These are phyloP conservation scores for Leccinum imitatum DNA, from an alignment of 768 basidiomycete species.

Conservation along the genomic window DNA sequence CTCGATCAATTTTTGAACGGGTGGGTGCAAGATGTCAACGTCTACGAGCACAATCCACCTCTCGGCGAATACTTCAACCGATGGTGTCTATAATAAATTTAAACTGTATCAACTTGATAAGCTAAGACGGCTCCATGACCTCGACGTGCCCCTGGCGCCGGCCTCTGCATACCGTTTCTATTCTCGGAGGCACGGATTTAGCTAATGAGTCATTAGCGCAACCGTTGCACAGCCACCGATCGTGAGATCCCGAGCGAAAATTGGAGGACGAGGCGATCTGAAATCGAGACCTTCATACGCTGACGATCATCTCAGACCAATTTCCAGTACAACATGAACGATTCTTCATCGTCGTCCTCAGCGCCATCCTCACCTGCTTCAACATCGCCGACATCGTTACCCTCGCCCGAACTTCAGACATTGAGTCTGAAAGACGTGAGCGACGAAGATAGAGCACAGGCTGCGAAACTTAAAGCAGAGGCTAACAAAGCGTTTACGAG, in stretches of 20 bases:
- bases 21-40: conserved; percentile 61
- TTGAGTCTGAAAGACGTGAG: conserved; percentile 59
- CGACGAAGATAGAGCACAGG: conserved; percentile 67
- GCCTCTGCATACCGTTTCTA: not conserved
- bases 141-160: too few relatives aligned
- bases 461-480: conserved; percentile 70
- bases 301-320: conserved; percentile 3
- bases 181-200: not conserved
- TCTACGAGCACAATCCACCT: conserved; percentile 41
- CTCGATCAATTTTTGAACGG: conserved; percentile 72
- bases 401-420: conserved; percentile 57
- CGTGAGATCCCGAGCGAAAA: conserved; percentile 25
- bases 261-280: not conserved
- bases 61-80: conserved; percentile 70
- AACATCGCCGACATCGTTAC: conserved; percentile 53
- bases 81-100: not conserved
- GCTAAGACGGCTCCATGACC: not conserved
- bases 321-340: conserved; percentile 20
- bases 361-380: conserved; percentile 47
- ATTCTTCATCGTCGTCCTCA: conserved; percentile 26
- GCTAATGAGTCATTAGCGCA: not conserved
- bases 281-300: not conserved
- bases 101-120: not conserved
- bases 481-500: conserved; percentile 88
- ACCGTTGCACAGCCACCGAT: conserved; percentile 29